Evolutionary conservation across 2,329 filamentous ascomycete species (phyloP).

Genomic region (Penicillium sp.): DNA sequence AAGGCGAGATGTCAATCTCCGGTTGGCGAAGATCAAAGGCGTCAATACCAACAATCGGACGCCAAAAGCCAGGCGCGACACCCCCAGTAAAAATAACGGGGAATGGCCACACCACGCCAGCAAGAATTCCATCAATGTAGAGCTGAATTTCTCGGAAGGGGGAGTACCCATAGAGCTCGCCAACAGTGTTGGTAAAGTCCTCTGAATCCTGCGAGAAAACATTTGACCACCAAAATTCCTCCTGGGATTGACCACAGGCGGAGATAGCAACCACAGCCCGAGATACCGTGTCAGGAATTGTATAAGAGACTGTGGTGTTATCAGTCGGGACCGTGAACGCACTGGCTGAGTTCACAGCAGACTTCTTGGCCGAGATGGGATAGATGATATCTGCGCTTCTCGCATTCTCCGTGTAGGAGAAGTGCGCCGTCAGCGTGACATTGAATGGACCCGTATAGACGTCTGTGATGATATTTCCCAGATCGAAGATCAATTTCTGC

Average conservation of each 20-base stretch:
- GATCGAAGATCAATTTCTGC: constrained; percentile 78
- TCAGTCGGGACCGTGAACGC: constrained; percentile 69
- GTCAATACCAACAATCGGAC: constrained; percentile 76
- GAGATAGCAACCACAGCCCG: constrained; percentile 76
- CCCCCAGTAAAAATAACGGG: constrained; percentile 83
- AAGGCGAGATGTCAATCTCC: constrained; percentile 81
- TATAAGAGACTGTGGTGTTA: constrained; percentile 61
- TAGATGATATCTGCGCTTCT: constrained; percentile 66
- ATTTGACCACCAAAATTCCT: constrained; percentile 88
- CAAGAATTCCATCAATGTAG: constrained; percentile 70
- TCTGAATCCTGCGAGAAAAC: constrained; percentile 65
- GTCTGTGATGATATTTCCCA: constrained; percentile 72
- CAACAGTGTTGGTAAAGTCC: constrained; percentile 62
- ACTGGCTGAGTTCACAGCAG: constrained; percentile 58
- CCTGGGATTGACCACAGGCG: constrained; percentile 72
- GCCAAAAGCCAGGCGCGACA: constrained; percentile 74
- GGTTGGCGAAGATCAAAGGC: constrained; percentile 78
- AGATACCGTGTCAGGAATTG: constrained; percentile 67
- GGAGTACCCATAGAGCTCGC: constrained; percentile 66
- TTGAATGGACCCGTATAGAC: constrained; percentile 75
- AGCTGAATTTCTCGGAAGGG: constrained; percentile 80
- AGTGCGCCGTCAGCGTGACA: constrained; percentile 73
- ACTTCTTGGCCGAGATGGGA: constrained; percentile 54
- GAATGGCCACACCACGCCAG: constrained; percentile 79
- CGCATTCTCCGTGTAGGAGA: constrained; percentile 57